A percentile compares a stretch with the other conserved stretches of the same genome.
Evolutionary conservation across 208 protist genomes (phyloP).

Genomic region (Giardia muris): DNA sequence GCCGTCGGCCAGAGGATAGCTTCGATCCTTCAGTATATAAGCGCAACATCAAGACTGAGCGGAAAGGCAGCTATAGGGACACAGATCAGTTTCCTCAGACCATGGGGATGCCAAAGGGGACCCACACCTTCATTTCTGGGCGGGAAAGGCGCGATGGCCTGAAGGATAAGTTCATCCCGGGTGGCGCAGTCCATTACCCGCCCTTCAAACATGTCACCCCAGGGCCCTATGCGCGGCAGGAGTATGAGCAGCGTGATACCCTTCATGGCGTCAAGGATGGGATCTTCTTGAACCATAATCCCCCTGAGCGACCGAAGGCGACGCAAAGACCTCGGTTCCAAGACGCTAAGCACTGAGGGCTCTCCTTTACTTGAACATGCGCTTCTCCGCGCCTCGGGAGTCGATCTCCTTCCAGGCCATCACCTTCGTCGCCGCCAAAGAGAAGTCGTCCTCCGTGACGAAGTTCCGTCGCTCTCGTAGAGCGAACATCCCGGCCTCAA

Average conservation of each 20-base stretch:
- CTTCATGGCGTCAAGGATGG: neutral
- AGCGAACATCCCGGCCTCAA: constrained; percentile 91
- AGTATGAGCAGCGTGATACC: neutral
- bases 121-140: neutral
- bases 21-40: neutral
- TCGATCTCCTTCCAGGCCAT: constrained; percentile 40
- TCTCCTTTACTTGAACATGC: neutral
- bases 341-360: neutral
- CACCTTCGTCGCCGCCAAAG: constrained; percentile 94
- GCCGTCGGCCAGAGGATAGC: neutral
- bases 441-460: constrained; percentile 99
- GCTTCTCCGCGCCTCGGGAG: neutral
- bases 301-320: neutral
- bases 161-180: neutral
- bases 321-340: neutral
- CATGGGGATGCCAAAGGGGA: neutral
- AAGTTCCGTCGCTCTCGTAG: constrained; percentile 94
- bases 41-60: neutral
- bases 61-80: neutral
- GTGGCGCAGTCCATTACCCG: neutral
- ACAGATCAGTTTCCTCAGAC: neutral
- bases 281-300: neutral
- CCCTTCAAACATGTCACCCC: neutral
- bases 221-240: neutral
- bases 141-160: neutral